Conservation (phyloP, 345 rosid genomes). For the Acer campestre region DNA sequence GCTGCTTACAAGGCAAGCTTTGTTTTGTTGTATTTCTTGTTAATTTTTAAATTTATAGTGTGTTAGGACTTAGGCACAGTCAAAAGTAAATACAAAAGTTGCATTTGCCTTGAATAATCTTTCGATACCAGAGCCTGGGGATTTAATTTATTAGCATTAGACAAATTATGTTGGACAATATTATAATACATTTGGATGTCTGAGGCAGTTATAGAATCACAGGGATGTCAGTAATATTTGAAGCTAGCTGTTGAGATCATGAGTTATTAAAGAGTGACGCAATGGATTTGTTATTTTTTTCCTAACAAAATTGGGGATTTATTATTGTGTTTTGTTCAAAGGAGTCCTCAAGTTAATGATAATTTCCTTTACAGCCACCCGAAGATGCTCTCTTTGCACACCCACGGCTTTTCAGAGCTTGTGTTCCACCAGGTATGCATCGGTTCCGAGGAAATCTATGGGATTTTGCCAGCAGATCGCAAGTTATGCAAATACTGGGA, state of each 20-base stretch:
- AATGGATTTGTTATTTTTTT: neutral
- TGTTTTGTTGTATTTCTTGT: neutral
- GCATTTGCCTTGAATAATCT: neutral
- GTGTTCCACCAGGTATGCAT: conserved; percentile 98
- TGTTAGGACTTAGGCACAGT: neutral
- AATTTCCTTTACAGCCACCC: conserved; percentile 62
- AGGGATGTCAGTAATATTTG: neutral
- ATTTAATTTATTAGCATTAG: neutral
- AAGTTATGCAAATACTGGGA: conserved; percentile 73
- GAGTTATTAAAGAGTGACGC: neutral
- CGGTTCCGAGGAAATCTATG: conserved; percentile 94
- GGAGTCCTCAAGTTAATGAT: conserved; percentile 4
- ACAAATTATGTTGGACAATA: neutral
- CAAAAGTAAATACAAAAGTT: neutral
- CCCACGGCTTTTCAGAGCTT: conserved; percentile 95
- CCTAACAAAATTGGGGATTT: neutral
- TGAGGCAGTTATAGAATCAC: conserved; percentile 12
- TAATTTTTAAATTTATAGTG: neutral
- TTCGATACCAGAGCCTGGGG: neutral
- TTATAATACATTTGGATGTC: neutral
- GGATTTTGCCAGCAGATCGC: conserved; percentile 89
- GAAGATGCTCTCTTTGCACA: conserved; percentile 93
- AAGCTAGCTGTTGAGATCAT: neutral
- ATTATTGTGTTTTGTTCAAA: conserved; percentile 9
- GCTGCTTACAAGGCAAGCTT: conserved; percentile 77